Evolutionary conservation across 2,329 filamentous ascomycete genomes (phyloP).

Genomic region (Geosmithia flava): DNA sequence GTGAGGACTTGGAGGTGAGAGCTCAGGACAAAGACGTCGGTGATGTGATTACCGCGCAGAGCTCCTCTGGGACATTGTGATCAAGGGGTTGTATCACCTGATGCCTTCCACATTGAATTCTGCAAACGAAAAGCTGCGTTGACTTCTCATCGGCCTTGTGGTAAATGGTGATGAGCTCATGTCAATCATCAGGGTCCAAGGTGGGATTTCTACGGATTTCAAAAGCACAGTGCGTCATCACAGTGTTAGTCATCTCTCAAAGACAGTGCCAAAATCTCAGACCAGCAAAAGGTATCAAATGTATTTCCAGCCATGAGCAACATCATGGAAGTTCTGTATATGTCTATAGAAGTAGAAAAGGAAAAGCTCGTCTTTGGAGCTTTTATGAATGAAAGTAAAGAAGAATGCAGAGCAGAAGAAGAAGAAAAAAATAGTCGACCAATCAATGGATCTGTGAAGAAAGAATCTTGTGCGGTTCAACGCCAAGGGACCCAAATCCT

Average conservation of each 20-base stretch:
- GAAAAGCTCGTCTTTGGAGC: not conserved
- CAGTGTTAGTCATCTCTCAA: too few relatives aligned
- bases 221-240: too few relatives aligned
- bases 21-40: not conserved
- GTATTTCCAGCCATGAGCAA: too few relatives aligned
- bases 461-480: not conserved
- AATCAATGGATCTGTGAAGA: not conserved
- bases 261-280: too few relatives aligned
- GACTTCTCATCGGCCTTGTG: too few relatives aligned
- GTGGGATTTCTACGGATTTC: too few relatives aligned
- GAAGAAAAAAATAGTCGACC: not conserved
- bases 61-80: not conserved
- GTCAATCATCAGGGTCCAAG: too few relatives aligned
- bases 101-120: too few relatives aligned
- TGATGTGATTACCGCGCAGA: not conserved
- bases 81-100: not conserved
- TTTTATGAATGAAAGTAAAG: not conserved
- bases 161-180: too few relatives aligned
- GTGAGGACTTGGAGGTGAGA: not conserved
- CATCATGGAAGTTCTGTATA: not conserved
- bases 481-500: not conserved
- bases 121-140: too few relatives aligned
- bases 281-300: too few relatives aligned
- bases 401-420: not conserved
- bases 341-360: not conserved